Percentiles rank a stretch among this genome's conserved stretches.
These are phyloP conservation scores for Aspergillus sp. DNA, from an alignment of 2,329 filamentous ascomycete species.

Conservation along the genomic window DNA sequence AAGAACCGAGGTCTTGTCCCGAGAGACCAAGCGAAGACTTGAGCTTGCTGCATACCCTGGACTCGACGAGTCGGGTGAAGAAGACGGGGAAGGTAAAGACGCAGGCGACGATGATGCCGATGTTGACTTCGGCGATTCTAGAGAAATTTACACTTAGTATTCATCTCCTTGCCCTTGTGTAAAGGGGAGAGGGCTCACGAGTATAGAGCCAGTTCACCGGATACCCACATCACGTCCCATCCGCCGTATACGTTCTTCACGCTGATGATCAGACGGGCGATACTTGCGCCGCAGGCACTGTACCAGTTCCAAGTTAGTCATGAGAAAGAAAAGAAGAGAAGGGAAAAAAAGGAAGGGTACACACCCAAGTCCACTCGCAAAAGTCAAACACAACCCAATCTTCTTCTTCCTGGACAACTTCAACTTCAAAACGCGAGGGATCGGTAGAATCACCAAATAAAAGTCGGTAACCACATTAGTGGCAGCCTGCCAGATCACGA, in stretches of 20 bases:
- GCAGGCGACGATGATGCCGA: constrained; percentile 6
- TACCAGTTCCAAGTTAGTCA: neutral
- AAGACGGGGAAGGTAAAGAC: neutral
- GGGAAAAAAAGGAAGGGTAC: neutral
- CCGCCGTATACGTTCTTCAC: neutral
- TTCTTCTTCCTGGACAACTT: neutral
- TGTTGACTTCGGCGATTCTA: constrained; percentile 4
- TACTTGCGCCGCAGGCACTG: constrained; percentile 1
- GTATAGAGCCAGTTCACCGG: neutral
- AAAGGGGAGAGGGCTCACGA: neutral
- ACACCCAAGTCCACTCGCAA: neutral
- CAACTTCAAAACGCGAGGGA: neutral
- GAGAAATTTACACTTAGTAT: too few relatives aligned
- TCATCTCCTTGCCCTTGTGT: too few relatives aligned
- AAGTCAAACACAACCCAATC: neutral
- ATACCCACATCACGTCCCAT: neutral
- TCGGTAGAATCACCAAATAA: constrained; percentile 1
- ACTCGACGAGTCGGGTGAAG: neutral
- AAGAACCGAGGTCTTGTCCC: too few relatives aligned
- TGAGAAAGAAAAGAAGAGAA: neutral
- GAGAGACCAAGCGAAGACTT: too few relatives aligned
- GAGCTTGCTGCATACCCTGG: too few relatives aligned
- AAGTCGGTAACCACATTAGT: constrained; percentile 4
- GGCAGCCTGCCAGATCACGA: neutral
- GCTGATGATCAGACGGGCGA: neutral